Evolutionary conservation across 352 stramenopile genomes (phyloP).

Genomic region (Phytophthora brassicae): DNA sequence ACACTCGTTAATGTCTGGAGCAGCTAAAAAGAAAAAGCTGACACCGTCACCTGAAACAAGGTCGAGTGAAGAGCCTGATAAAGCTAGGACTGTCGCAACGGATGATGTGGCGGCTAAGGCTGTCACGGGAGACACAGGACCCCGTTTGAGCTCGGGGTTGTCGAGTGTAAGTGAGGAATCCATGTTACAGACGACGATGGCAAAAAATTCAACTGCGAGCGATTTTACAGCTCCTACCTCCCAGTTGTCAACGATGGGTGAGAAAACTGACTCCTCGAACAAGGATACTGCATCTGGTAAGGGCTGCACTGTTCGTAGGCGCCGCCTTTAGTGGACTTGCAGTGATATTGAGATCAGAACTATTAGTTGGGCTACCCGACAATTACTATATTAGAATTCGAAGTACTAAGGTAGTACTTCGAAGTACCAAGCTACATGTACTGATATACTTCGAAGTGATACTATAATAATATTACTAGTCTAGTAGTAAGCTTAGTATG

Average conservation of each 20-base stretch:
- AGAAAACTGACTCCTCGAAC: background rate
- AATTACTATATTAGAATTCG: too few species aligned
- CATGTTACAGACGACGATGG: background rate
- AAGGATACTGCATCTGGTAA: background rate
- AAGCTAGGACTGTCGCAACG: background rate
- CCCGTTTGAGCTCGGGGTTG: background rate
- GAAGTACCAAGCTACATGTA: too few species aligned
- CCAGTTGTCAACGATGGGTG: background rate
- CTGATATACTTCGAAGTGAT: too few species aligned
- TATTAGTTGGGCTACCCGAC: background rate
- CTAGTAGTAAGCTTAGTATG: too few species aligned
- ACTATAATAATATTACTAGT: too few species aligned
- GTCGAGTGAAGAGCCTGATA: constrained; percentile 8
- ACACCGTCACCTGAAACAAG: background rate
- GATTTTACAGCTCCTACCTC: background rate
- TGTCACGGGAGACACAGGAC: background rate
- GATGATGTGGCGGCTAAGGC: background rate
- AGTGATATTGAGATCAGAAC: background rate
- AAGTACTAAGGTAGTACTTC: too few species aligned
- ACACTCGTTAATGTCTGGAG: background rate
- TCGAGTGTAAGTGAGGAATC: background rate
- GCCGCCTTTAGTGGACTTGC: background rate
- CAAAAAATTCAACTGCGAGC: background rate
- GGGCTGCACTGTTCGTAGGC: constrained; percentile 6
- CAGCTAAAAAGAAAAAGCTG: background rate